Evolutionary conservation across 2,329 filamentous ascomycete species (phyloP).

Genomic region (Chrysoporthe austroafricana): DNA sequence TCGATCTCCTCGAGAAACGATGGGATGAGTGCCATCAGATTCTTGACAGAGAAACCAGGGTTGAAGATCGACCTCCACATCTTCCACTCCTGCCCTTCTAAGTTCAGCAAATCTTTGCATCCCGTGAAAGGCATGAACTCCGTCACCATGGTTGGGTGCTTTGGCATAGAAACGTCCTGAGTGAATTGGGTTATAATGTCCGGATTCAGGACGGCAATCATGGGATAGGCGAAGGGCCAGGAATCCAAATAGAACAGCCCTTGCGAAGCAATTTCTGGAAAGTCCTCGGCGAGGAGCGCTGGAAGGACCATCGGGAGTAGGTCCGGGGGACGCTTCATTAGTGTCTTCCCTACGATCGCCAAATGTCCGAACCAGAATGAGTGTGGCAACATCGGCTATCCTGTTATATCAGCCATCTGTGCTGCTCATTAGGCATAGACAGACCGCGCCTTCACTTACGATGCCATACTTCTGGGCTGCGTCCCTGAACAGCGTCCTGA

Average conservation of each 20-base stretch:
- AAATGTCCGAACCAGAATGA: constrained; percentile 41
- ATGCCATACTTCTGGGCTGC: constrained; percentile 34
- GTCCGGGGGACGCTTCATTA: constrained; percentile 36
- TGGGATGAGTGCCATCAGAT: constrained; percentile 42
- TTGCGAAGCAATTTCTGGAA: constrained; percentile 36
- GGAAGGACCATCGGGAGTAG: constrained; percentile 33
- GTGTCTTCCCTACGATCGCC: constrained; percentile 33
- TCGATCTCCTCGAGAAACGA: constrained; percentile 28
- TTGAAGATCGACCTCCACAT: constrained; percentile 42
- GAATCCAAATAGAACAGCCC: constrained; percentile 43
- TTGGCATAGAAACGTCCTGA: constrained; percentile 39
- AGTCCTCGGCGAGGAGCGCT: constrained; percentile 34
- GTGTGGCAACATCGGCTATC: constrained; percentile 40
- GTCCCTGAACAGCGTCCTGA: constrained; percentile 34
- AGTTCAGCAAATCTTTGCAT: constrained; percentile 39
- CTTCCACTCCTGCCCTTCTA: constrained; percentile 46
- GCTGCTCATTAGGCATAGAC: not conserved
- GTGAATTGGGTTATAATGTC: constrained; percentile 44
- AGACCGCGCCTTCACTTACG: constrained; percentile 31
- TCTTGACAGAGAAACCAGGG: constrained; percentile 43
- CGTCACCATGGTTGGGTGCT: constrained; percentile 35
- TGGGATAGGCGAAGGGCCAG: constrained; percentile 42
- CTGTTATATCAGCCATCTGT: not conserved
- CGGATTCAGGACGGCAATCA: constrained; percentile 43
- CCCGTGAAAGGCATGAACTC: constrained; percentile 38